A percentile compares a stretch with the other conserved stretches of the same genome.
phyloP scores from a whole-genome alignment of 1,284 basidiomycete species.

The Filobasidium uniguttulatum region DNA sequence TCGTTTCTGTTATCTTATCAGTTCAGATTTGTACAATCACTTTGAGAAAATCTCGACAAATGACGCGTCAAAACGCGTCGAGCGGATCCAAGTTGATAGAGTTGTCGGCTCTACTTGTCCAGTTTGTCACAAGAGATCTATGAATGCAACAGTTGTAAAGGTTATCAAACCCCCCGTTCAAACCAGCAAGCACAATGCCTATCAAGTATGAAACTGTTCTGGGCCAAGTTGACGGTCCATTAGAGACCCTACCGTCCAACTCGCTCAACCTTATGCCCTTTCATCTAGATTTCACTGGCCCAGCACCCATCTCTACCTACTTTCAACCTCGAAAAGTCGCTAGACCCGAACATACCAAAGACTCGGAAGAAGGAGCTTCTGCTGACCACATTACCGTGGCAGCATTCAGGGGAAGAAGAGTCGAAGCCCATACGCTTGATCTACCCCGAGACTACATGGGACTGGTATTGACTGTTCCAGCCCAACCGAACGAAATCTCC shows the following conservation, averaged over 20 bases:
- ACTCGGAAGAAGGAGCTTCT: not conserved
- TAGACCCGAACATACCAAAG: not conserved
- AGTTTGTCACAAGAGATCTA: too few relatives aligned
- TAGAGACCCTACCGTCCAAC: constrained; percentile 16
- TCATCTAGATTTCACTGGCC: constrained; percentile 54
- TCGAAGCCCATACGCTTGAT: constrained; percentile 50
- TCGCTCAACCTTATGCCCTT: constrained; percentile 64
- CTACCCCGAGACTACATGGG: constrained; percentile 56
- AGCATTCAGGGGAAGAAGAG: constrained; percentile 54
- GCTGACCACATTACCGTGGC: constrained; percentile 42
- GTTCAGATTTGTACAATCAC: too few relatives aligned
- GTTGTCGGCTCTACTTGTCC: too few relatives aligned
- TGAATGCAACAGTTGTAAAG: too few relatives aligned
- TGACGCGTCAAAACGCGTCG: too few relatives aligned
- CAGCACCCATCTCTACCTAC: constrained; percentile 56
- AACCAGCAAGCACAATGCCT: too few relatives aligned
- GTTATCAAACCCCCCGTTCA: too few relatives aligned
- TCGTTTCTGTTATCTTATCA: too few relatives aligned
- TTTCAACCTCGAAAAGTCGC: constrained; percentile 38
- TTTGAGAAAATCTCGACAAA: too few relatives aligned
- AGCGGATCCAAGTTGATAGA: too few relatives aligned
- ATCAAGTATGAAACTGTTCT: too few relatives aligned
- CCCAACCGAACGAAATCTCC: constrained; percentile 11
- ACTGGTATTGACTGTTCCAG: constrained; percentile 41
- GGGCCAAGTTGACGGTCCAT: too few relatives aligned